Evolutionary conservation across 768 basidiomycete genomes (phyloP), one percentile per base, ranked within the genome.

Genomic region (Tulasnella sp.): DNA sequence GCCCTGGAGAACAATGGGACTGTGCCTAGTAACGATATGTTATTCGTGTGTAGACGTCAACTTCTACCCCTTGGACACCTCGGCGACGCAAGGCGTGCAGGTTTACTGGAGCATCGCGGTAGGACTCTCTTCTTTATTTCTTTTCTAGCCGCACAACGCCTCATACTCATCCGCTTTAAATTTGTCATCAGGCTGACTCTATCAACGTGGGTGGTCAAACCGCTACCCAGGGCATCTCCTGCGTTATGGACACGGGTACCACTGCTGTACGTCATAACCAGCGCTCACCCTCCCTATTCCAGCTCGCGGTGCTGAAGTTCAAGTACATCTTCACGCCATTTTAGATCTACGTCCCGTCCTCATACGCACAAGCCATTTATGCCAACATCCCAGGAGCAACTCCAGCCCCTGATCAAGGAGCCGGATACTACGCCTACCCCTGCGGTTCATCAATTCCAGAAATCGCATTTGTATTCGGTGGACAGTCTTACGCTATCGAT

Each of bases 101-200:
- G 34, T 22, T 16, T 77, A 77, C 40, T 77, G 76, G 76, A 77
- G 48, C 40, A 77, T 77, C 76, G 48, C n/a, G 54, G 76, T 77
- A 58, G 28, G 76, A 69, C 7, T 12, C 54, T 54, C 8, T 54
- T 54, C 24, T 69, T 24, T 31, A 12, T 6, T n/a, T 37, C 11
- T 31, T 7, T 8, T 24, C 16, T 20, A 6, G 64, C 16, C 12
- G 9, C 0, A 20, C 2, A 6, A 1, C 6, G 16, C 14, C 64
- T 34, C 16, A 69, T 34, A 0, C 2, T 11, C 18, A 12, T 22
- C 34, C 12, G 3, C 54, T 54, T 54, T 24, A 2, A n/a, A 50
- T 1, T 22, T 3, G 22, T 64, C 31, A 69, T 69, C 34, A 69
- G 64, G 64, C 64, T 69, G 64, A 69, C 28, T 31, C 24, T 18